These are phyloP conservation scores for Eucalyptus cloeziana DNA, from an alignment of 345 rosid genomes.

Conservation along the genomic window DNA sequence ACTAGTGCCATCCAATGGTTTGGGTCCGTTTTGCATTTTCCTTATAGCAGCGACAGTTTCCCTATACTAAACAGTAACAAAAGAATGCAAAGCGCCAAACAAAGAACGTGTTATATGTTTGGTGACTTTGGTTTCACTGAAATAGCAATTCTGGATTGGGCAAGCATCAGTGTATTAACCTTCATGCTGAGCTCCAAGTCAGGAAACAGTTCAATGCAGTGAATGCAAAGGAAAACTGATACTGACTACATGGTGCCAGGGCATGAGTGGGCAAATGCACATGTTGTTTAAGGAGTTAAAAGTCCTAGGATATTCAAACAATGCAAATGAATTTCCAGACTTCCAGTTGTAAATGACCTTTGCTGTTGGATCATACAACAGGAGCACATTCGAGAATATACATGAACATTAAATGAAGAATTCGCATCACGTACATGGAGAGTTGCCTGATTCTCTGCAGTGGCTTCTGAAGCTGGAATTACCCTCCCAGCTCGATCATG, in stretches of 20 bases:
- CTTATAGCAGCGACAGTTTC: not conserved
- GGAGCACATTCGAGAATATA: not conserved
- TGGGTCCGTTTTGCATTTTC: not conserved
- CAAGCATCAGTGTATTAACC: not conserved
- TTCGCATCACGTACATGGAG: constrained; percentile 27
- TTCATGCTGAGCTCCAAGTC: not conserved
- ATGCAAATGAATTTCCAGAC: not conserved
- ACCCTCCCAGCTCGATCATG: constrained; percentile 52
- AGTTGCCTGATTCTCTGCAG: constrained; percentile 67
- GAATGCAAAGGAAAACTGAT: not conserved
- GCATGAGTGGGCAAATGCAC: not conserved
- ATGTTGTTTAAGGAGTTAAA: not conserved
- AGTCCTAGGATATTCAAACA: not conserved
- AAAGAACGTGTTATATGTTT: not conserved
- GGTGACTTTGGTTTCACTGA: not conserved
- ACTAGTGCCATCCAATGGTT: not conserved
- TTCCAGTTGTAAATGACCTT: not conserved
- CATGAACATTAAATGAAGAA: not conserved
- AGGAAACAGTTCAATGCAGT: not conserved
- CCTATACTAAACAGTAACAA: not conserved
- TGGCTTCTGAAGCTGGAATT: constrained; percentile 84
- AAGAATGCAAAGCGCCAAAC: not conserved
- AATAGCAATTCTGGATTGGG: not conserved
- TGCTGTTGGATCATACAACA: not conserved
- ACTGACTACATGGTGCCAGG: not conserved